Evolutionary conservation across 345 rosid genomes (phyloP).

Genomic region (Clarkia xantiana): DNA sequence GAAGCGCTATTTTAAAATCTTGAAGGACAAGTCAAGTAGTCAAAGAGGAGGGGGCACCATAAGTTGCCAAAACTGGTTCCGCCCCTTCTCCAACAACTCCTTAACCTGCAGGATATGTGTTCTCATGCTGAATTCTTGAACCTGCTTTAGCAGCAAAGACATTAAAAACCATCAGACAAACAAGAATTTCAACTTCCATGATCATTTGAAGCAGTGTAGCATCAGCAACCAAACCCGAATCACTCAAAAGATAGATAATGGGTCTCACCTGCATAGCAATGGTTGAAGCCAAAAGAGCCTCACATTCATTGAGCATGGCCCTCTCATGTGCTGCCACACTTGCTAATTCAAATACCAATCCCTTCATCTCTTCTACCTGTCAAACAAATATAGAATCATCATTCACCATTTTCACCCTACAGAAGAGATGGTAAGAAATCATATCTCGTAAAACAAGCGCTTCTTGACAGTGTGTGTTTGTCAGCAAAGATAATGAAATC

Average conservation of each 20-base stretch:
- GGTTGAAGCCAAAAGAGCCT: constrained; percentile 52
- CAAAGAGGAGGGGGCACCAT: background rate
- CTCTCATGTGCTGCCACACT: constrained; percentile 35
- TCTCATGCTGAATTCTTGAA: constrained; percentile 37
- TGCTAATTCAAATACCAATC: constrained; percentile 53
- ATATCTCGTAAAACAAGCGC: too few species aligned
- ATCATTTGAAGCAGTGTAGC: too few species aligned
- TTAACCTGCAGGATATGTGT: constrained; percentile 57
- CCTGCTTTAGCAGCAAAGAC: constrained; percentile 17
- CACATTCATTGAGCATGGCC: constrained; percentile 48
- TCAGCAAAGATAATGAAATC: constrained; percentile 8
- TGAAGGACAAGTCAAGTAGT: too few species aligned
- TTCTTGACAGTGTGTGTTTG: too few species aligned
- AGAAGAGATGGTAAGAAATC: background rate
- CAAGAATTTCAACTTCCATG: too few species aligned
- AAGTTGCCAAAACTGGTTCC: constrained; percentile 5
- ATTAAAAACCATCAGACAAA: too few species aligned
- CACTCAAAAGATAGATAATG: too few species aligned
- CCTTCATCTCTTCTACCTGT: constrained; percentile 48
- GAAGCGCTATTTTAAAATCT: too few species aligned
- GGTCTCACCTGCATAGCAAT: constrained; percentile 57
- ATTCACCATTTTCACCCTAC: background rate
- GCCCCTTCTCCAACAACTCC: constrained; percentile 23
- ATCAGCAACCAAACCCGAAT: too few species aligned
- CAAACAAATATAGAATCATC: background rate